Base-by-base conservation (phyloP, 352 stramenopile genomes). In the Pythium periplocum region DNA sequence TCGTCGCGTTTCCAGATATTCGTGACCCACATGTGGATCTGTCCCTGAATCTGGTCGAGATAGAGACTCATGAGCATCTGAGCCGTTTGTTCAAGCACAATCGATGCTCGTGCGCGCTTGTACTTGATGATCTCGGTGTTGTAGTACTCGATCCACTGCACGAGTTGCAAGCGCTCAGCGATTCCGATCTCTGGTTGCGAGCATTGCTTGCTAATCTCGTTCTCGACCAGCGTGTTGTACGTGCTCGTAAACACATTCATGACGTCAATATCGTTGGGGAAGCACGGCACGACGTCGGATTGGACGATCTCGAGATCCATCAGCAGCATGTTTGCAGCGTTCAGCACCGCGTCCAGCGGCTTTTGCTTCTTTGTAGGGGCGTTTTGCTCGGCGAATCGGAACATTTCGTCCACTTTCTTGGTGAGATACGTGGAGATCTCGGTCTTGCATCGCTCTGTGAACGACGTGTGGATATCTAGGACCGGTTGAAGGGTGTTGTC, bases 81-180 rank as follows among this genome's bases (percentile, higher is more conserved):
- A 0, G 83, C 81, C 1, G 67, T 86, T 56, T 76, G 64, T 4
- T 84, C 75, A 17, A 94, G 62, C 4, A 92, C 70, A 3, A 75
- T 71, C 4, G 83, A 94, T 1, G 80, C 73, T 4, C 76, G 67
- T 0, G 79, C 80, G 6, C 81, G 75, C 48, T 87, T 89, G 73
- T 89, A 91, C 59, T 89, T 92, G 64, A 85, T 75, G 32, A 94
- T 86, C 63, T 94, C 81, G 0, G 68, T 66, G 63, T 94, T 94
- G 69, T 91, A 94, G 58, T 91, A 92, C 45, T 94, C 83, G 40
- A 94, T 91, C 83, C 83, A 94, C 57, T 94, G 83, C 12, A 94
- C 75, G 32, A 94, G 64, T 45, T 94, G 81, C 4, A 94, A 62
- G 0, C 81, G 83, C 36, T 92, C 75, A 0, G 77, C 78, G 40